Conservation (phyloP, 108 stramenopile genomes). For the Parietichytrium sp. region DNA sequence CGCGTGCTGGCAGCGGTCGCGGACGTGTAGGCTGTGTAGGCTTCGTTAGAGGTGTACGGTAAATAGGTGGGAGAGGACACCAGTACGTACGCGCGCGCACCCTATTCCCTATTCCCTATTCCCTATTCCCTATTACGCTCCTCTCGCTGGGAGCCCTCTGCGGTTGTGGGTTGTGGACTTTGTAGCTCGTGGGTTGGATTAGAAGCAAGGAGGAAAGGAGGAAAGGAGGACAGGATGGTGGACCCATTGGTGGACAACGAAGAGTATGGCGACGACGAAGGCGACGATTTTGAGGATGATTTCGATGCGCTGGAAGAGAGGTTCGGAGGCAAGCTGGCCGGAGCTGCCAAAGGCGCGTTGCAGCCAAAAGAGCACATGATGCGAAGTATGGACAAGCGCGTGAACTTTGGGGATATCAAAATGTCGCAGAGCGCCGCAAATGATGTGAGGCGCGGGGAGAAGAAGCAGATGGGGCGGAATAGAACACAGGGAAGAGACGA, state of each 20-base stretch:
- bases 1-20: no score
- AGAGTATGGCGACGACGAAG: constrained; percentile 53
- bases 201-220: no score
- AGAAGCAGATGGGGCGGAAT: constrained; percentile 74
- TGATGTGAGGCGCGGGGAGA: constrained; percentile 79
- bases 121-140: no score
- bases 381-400: constrained; percentile 70
- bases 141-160: no score
- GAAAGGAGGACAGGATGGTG: no score
- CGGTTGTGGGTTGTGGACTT: no score
- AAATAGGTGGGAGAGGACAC: no score
- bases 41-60: no score
- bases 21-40: no score
- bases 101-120: no score
- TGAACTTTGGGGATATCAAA: constrained; percentile 39
- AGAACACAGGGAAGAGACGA: constrained; percentile 88
- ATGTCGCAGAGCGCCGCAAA: constrained; percentile 79
- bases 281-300: constrained; percentile 44
- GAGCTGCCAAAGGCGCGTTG: background rate
- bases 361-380: constrained; percentile 40
- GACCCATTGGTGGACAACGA: constrained; percentile 33
- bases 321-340: background rate
- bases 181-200: no score
- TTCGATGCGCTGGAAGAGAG: constrained; percentile 53
- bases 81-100: no score